phyloP scores from a whole-genome alignment of 331 rosid species.

The Rosa hybrid region DNA sequence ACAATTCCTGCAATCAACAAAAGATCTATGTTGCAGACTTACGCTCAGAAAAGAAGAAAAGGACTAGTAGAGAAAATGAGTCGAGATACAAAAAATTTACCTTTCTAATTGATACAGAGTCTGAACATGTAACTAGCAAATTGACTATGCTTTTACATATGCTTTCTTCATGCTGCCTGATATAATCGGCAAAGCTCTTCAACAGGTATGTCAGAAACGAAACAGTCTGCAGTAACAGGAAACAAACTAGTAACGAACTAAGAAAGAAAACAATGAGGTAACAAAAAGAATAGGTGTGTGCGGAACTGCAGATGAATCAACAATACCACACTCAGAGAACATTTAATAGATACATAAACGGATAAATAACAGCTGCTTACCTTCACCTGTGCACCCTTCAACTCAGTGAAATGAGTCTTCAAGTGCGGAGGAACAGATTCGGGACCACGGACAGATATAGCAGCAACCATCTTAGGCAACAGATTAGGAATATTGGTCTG shows the following conservation, averaged over 20 bases:
- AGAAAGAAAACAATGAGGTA: conserved; percentile 19
- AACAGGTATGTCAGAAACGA: conserved; percentile 94
- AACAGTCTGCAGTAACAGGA: conserved; percentile 71
- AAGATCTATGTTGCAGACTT: conserved; percentile 10
- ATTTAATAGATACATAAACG: neutral
- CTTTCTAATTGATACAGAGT: conserved; percentile 94
- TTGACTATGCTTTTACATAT: conserved; percentile 96
- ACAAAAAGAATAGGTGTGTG: neutral
- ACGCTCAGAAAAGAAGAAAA: conserved; percentile 1
- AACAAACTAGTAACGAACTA: conserved; percentile 28
- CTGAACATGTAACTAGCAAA: conserved; percentile 96
- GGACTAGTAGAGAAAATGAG: conserved; percentile 21
- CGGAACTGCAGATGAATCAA: neutral
- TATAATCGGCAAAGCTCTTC: conserved; percentile 95
- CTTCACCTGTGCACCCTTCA: conserved; percentile 96
- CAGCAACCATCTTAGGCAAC: conserved; percentile 91
- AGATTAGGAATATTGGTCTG: conserved; percentile 89
- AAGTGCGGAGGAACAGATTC: conserved; percentile 78
- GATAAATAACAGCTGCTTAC: conserved; percentile 35
- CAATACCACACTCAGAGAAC: neutral
- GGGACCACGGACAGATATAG: conserved; percentile 93
- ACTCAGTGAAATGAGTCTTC: conserved; percentile 77
- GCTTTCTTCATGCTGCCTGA: conserved; percentile 97
- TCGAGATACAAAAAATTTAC: conserved; percentile 38
- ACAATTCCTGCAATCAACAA: conserved; percentile 73